A percentile compares a stretch with the other conserved stretches of the same genome.
Evolutionary conservation across 495 filamentous ascomycete species (phyloP).

Genomic region (Neurospora pannonica): DNA sequence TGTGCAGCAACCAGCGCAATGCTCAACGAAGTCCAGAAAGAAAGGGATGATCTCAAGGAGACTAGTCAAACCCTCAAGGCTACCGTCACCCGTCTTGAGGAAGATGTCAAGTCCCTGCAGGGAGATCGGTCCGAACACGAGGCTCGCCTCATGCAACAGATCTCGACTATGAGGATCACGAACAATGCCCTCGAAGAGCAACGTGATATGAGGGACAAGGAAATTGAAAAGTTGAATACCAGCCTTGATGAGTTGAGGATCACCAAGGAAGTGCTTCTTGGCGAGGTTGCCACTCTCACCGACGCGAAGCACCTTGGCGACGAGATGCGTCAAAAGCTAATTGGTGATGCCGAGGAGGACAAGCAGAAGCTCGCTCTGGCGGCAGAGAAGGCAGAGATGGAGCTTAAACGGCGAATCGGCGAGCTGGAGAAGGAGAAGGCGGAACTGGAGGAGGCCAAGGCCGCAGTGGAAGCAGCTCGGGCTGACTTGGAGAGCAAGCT

Average conservation of each 20-base stretch:
- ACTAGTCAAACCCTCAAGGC: conserved; percentile 22
- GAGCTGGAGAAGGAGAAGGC: conserved; percentile 31
- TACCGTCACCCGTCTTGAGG: conserved; percentile 22
- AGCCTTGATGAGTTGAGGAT: conserved; percentile 17
- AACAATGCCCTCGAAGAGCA: conserved; percentile 27
- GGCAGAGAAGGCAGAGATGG: conserved; percentile 16
- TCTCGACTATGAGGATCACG: conserved; percentile 25
- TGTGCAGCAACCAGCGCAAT: conserved; percentile 27
- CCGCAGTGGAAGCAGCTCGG: conserved; percentile 25
- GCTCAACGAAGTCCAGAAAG: conserved; percentile 31
- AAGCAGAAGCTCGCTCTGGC: conserved; percentile 11
- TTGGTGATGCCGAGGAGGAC: conserved; percentile 9
- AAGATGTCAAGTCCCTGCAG: conserved; percentile 22
- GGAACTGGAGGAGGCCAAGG: conserved; percentile 20
- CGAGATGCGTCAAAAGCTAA: conserved; percentile 13
- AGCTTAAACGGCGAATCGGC: conserved; percentile 16
- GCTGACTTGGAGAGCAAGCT: conserved; percentile 20
- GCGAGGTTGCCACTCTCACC: conserved; percentile 8
- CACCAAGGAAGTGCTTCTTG: conserved; percentile 2
- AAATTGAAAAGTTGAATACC: conserved; percentile 22
- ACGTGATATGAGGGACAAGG: conserved; percentile 27
- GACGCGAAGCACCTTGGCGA: conserved; percentile 15
- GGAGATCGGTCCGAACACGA: conserved; percentile 30
- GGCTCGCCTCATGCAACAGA: conserved; percentile 23
- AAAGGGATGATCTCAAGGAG: conserved; percentile 26